Evolutionary conservation across 495 filamentous ascomycete genomes (phyloP).

Genomic region (Xylaria telfairii): DNA sequence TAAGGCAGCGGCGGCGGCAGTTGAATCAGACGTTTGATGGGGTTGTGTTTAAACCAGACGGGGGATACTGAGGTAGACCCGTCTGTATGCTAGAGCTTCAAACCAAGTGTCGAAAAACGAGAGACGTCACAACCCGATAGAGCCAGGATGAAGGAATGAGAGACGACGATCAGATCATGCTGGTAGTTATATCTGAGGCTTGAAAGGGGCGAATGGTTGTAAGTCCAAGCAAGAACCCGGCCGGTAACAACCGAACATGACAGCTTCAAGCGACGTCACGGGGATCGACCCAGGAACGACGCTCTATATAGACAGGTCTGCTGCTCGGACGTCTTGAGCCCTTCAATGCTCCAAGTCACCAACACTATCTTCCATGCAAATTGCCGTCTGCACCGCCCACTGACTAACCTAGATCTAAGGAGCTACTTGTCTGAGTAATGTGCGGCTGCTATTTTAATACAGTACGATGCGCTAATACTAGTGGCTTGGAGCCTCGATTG

Average conservation of each 20-base stretch:
- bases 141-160: background rate
- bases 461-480: slow-evolving; percentile 4
- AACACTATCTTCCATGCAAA: slow-evolving; percentile 5
- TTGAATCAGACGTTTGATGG: background rate
- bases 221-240: background rate
- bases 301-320: slow-evolving; percentile 1
- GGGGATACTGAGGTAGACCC: background rate
- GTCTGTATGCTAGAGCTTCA: background rate
- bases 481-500: slow-evolving; percentile 13
- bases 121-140: slow-evolving; percentile 4
- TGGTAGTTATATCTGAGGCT: background rate
- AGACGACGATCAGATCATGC: slow-evolving; percentile 6
- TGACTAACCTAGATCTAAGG: slow-evolving; percentile 5
- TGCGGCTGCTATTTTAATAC: slow-evolving; percentile 6
- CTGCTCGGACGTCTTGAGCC: background rate
- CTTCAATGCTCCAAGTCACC: background rate
- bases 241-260: background rate
- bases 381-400: slow-evolving; percentile 18
- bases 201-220: slow-evolving; percentile 1
- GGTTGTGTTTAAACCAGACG: slow-evolving; percentile 2
- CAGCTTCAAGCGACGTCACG: background rate
- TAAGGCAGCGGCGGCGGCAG: background rate
- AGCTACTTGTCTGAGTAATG: background rate
- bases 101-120: background rate
- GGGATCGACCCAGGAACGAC: background rate